Percentiles rank a stretch among this genome's conserved stretches.
Conservation (phyloP, 306 rosid species). For the Casuarina glauca region DNA sequence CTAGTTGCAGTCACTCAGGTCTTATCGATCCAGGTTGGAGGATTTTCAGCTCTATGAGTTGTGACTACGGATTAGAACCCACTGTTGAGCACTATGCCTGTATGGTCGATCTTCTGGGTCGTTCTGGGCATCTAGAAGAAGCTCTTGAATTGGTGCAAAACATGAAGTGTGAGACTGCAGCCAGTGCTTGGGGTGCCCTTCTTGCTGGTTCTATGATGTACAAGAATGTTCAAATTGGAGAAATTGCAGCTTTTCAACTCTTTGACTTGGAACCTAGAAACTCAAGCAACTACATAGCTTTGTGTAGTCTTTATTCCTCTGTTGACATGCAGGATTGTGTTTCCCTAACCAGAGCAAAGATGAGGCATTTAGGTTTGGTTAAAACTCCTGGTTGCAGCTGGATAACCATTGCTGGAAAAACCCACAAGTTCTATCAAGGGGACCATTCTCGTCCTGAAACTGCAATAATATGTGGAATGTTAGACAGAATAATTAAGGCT, state of each 20-base stretch:
- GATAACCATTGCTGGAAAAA: conserved; percentile 47
- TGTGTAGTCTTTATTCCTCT: conserved; percentile 57
- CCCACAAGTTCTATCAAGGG: conserved; percentile 52
- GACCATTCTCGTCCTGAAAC: conserved; percentile 47
- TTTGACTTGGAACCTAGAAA: conserved; percentile 66
- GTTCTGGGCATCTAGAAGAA: conserved; percentile 56
- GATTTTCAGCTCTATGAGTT: conserved; percentile 47
- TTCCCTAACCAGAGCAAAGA: conserved; percentile 42
- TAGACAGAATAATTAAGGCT: conserved; percentile 31
- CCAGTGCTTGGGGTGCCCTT: conserved; percentile 80
- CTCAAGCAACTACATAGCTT: conserved; percentile 63
- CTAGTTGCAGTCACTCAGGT: conserved; percentile 73
- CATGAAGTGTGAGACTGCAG: conserved; percentile 37
- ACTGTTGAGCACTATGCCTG: conserved; percentile 72
- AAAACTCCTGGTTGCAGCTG: conserved; percentile 76
- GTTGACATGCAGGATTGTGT: conserved; percentile 31
- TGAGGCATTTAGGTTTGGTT: conserved; percentile 53
- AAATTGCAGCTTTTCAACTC: conserved; percentile 59
- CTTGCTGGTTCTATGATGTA: conserved; percentile 71
- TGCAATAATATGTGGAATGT: conserved; percentile 30
- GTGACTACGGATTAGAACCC: conserved; percentile 50
- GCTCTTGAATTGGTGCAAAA: conserved; percentile 47
- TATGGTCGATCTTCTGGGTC: conserved; percentile 69
- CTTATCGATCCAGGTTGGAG: conserved; percentile 53
- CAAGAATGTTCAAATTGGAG: conserved; percentile 67